Conservation (phyloP, 352 stramenopile genomes). For the Pythium coloratum region DNA sequence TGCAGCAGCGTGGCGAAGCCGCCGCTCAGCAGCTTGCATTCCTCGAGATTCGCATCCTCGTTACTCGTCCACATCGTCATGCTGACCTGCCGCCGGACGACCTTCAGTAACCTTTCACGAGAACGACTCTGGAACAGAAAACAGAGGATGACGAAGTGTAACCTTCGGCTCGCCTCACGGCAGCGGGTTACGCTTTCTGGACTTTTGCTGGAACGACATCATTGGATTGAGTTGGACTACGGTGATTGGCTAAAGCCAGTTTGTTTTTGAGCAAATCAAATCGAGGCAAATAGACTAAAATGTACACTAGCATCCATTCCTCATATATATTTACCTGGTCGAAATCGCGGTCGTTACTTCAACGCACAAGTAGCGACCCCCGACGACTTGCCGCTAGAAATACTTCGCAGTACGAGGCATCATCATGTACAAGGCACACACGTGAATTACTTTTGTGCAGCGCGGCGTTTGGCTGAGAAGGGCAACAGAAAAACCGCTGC, state of each 20-base stretch:
- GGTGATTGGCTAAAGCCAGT: neutral
- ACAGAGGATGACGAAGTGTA: neutral
- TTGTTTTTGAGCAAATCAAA: no score
- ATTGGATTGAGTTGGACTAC: neutral
- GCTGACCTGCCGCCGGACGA: neutral
- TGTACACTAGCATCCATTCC: neutral
- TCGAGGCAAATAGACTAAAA: neutral
- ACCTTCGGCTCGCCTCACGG: neutral
- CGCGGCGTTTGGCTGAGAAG: no score
- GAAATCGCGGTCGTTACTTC: neutral
- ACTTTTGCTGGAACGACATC: neutral
- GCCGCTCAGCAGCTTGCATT: slow-evolving; percentile 85
- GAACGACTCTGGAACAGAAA: neutral
- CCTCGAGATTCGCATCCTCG: slow-evolving; percentile 35
- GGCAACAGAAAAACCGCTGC: no score
- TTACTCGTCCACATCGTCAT: slow-evolving; percentile 12
- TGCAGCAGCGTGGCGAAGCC: slow-evolving; percentile 77
- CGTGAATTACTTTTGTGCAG: no score
- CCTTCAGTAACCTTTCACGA: neutral
- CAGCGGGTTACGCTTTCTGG: neutral
- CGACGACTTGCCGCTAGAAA: no score
- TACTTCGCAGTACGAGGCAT: no score
- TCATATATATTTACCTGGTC: neutral
- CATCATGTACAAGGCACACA: no score
- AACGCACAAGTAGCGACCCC: no score